These are phyloP conservation scores for thale cress (Arabidopsis thaliana) DNA, from an alignment of 345 rosid genomes.

Conservation along the genomic window DNA sequence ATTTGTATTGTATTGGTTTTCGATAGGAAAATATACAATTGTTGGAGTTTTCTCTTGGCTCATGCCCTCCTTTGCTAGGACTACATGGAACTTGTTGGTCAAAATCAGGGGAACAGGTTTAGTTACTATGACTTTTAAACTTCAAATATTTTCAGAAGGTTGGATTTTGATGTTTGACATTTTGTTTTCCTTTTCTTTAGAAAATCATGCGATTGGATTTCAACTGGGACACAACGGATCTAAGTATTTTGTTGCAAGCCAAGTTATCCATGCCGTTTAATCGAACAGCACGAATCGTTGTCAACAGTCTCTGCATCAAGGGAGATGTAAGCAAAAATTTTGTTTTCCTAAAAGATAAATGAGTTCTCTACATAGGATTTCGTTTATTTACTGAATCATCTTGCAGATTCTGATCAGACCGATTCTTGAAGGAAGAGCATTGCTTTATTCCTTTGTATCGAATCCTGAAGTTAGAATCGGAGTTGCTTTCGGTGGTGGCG, in stretches of 20 bases:
- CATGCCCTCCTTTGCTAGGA: slow-evolving; percentile 77
- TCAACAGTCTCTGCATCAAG: slow-evolving; percentile 91
- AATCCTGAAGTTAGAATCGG: slow-evolving; percentile 87
- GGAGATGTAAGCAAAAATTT: slow-evolving; percentile 73
- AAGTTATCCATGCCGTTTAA: slow-evolving; percentile 85
- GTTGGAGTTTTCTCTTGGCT: slow-evolving; percentile 85
- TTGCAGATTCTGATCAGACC: slow-evolving; percentile 89
- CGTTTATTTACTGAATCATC: slow-evolving; percentile 21
- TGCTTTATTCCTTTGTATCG: slow-evolving; percentile 82
- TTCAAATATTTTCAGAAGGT: neutral
- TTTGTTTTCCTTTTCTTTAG: slow-evolving; percentile 46
- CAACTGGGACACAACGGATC: slow-evolving; percentile 83
- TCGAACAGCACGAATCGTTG: slow-evolving; percentile 86
- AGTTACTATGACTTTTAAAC: slow-evolving; percentile 12
- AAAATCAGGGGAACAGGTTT: slow-evolving; percentile 84
- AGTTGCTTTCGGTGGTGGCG: slow-evolving; percentile 97
- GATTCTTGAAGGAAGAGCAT: slow-evolving; percentile 77
- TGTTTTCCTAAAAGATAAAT: neutral
- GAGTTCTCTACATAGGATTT: neutral
- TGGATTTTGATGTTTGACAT: slow-evolving; percentile 16
- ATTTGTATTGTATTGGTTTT: slow-evolving; percentile 19
- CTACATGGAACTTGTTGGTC: slow-evolving; percentile 86
- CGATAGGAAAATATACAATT: slow-evolving; percentile 81
- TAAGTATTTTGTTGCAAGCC: slow-evolving; percentile 84
- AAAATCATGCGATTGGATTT: slow-evolving; percentile 75